Evolutionary conservation across 2,329 filamentous ascomycete genomes (phyloP).

Genomic region (Epichloe sp.): DNA sequence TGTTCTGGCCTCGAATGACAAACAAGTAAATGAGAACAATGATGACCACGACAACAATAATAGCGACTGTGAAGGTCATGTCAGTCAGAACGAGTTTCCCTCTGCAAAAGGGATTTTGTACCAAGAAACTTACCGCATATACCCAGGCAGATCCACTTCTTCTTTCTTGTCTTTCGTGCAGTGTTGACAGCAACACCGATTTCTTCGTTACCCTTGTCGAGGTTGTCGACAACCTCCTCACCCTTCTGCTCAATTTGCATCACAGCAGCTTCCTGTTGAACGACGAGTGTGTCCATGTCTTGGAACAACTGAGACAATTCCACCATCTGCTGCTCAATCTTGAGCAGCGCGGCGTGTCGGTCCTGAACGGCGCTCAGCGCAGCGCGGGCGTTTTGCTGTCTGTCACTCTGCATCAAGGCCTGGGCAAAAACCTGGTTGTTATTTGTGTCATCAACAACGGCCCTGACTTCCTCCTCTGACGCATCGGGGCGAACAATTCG

Average conservation of each 20-base stretch:
- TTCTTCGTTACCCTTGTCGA: slow-evolving; percentile 74
- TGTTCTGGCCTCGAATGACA: slow-evolving; percentile 21
- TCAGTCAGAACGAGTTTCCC: not conserved
- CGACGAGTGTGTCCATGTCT: slow-evolving; percentile 73
- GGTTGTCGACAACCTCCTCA: slow-evolving; percentile 72
- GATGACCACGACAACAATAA: slow-evolving; percentile 39
- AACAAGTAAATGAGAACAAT: slow-evolving; percentile 36
- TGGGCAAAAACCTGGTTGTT: slow-evolving; percentile 83
- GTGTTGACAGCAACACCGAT: slow-evolving; percentile 72
- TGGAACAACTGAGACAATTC: slow-evolving; percentile 81
- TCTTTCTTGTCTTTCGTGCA: slow-evolving; percentile 66
- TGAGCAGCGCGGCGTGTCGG: slow-evolving; percentile 75
- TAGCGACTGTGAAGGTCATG: slow-evolving; percentile 26
- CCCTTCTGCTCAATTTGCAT: slow-evolving; percentile 74
- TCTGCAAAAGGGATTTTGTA: not conserved
- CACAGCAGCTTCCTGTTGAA: slow-evolving; percentile 74
- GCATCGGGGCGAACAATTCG: slow-evolving; percentile 78
- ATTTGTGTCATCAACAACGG: slow-evolving; percentile 55
- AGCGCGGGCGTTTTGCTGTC: slow-evolving; percentile 66
- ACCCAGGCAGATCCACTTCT: slow-evolving; percentile 94
- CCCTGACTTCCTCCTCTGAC: slow-evolving; percentile 64
- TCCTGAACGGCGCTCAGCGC: slow-evolving; percentile 69
- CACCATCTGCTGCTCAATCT: slow-evolving; percentile 83
- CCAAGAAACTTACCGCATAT: slow-evolving; percentile 42
- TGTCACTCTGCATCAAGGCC: slow-evolving; percentile 68